Evolutionary conservation across 352 stramenopile genomes (phyloP), one percentile per base, ranked within the genome.

Genomic region (Globisporangium iwayamae): DNA sequence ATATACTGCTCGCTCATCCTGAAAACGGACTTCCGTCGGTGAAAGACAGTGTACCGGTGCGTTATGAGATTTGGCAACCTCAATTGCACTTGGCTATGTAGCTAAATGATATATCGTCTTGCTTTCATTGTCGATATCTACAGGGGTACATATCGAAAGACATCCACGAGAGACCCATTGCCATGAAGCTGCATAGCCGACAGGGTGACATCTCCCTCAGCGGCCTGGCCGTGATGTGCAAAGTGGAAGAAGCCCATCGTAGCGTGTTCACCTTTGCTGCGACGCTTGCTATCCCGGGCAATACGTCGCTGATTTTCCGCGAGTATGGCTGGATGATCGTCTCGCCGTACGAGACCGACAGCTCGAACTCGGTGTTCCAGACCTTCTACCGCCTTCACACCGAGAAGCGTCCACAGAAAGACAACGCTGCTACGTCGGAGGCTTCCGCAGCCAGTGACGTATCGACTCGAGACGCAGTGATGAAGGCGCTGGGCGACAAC

Each of bases 271-370:
- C 58, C n/a, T 63, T 63, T 28, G 58, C 58, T 5, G 46, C 46
- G n/a, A 63, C 58, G 32, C 58, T 63, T 14, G 58, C 58, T 20
- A 34, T 56, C 34, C n/a, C 18, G 7, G 58, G 32, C 8, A 46
- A 53, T 34, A 56, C 10, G 2, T 25, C 58, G 13, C 47, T 63
- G 14, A 46, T 63, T 45, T 55, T 63, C 9, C 58, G 58, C 46
- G 58, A 63, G 34, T 52, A 63, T 32, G 58, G 58, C 18, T 63
- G 58, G 58, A 63, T 63, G 46, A 63, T 63, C 34, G 32, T 63
- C 6, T 32, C 58, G 9, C 58, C 58, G 34, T 41, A 39, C 9
- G n/a, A 30, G 32, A 32, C 58, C 9, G 34, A 63, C 11, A 30
- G 20, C 1, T 18, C 30, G 11, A 55, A 39, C 13, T 56, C 45